Evolutionary conservation across 2,329 filamentous ascomycete species (phyloP).

Genomic region (Xylariales sp.): DNA sequence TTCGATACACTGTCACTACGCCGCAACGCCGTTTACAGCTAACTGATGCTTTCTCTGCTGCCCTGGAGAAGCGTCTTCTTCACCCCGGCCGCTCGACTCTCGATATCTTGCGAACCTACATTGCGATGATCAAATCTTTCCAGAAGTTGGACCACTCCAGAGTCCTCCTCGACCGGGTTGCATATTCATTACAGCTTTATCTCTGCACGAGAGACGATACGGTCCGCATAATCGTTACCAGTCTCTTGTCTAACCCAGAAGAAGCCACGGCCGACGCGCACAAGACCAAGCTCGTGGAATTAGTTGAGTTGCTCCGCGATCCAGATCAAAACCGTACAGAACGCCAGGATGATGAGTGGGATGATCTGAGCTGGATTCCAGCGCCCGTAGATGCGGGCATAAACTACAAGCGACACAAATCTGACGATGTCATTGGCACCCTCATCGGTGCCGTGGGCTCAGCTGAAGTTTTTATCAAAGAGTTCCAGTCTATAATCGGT

Average conservation of each 20-base stretch:
- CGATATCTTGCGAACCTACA: conserved; percentile 72
- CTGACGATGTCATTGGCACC: conserved; percentile 87
- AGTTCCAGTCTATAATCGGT: conserved; percentile 85
- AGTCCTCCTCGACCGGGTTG: conserved; percentile 71
- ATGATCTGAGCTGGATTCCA: conserved; percentile 90
- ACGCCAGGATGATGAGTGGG: conserved; percentile 65
- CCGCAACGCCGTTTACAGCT: conserved; percentile 65
- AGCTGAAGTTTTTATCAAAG: conserved; percentile 89
- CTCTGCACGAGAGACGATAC: conserved; percentile 74
- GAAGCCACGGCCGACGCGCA: conserved; percentile 34
- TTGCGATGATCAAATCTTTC: conserved; percentile 74
- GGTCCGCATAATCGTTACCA: conserved; percentile 71
- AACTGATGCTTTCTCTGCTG: conserved; percentile 63
- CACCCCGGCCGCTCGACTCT: conserved; percentile 74
- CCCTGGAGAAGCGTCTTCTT: conserved; percentile 62
- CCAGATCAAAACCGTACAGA: conserved; percentile 49
- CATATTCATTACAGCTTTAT: conserved; percentile 69
- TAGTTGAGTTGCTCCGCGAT: conserved; percentile 63
- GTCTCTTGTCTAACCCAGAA: conserved; percentile 60
- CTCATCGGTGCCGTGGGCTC: conserved; percentile 84
- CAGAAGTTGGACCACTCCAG: conserved; percentile 73
- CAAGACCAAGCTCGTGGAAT: conserved; percentile 56
- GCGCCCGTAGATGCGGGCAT: conserved; percentile 90
- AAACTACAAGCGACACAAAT: conserved; percentile 85
- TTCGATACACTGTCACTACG: conserved; percentile 65